Evolutionary conservation across 257 asterid genomes (phyloP).

Genomic region (Ballota nigra): DNA sequence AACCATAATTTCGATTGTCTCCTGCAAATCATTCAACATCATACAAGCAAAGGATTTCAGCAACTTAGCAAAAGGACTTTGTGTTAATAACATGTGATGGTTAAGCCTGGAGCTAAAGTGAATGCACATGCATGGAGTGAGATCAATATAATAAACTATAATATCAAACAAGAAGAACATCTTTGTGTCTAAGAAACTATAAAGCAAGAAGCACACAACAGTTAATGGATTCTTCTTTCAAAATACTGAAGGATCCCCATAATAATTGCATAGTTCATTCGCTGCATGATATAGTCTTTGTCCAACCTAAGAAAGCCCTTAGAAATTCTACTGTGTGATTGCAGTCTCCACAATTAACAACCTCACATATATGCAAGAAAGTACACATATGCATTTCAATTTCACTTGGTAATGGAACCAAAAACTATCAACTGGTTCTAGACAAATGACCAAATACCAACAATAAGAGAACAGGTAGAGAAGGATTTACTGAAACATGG

Average conservation of each 20-base stretch:
- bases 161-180: neutral
- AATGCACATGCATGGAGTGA: neutral
- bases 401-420: slow-evolving; percentile 11
- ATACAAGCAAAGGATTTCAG: neutral
- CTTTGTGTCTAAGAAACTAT: slow-evolving; percentile 3
- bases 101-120: neutral
- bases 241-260: slow-evolving; percentile 2
- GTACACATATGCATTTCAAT: neutral
- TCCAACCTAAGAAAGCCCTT: neutral
- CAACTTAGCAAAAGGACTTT: neutral
- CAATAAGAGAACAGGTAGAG: neutral
- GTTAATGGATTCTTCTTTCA: slow-evolving; percentile 3
- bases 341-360: neutral
- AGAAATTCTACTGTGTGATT: neutral
- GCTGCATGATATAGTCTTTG: neutral
- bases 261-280: neutral
- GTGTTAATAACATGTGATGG: neutral
- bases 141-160: neutral
- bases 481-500: neutral
- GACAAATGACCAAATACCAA: neutral
- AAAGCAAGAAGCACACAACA: neutral
- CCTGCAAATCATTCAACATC: slow-evolving; percentile 44
- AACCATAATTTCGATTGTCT: slow-evolving; percentile 79
- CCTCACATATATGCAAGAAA: neutral
- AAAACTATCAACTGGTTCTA: neutral